Evolutionary conservation across 139 green algal genomes (phyloP).

Genomic region (Tetraselmis chui): DNA sequence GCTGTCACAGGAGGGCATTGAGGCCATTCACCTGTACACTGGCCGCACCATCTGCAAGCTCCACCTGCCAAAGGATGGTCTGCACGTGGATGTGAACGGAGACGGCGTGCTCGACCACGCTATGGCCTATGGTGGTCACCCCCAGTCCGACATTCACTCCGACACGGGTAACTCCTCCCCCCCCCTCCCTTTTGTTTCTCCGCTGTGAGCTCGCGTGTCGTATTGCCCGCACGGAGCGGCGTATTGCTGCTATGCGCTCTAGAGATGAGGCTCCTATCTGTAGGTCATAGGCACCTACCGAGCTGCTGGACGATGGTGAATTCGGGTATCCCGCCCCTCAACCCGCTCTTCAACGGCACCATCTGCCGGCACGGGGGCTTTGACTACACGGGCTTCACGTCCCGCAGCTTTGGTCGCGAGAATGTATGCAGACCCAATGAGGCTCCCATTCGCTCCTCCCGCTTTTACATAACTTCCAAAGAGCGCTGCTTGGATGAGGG

Average conservation of each 20-base stretch:
- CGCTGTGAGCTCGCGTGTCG: too few species aligned
- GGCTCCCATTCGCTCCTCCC: too few species aligned
- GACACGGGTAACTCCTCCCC: background rate
- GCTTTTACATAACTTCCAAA: too few species aligned
- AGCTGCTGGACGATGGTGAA: conserved; percentile 38
- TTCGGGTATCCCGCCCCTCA: conserved; percentile 62
- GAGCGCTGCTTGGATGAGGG: too few species aligned
- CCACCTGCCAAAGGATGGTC: conserved; percentile 53
- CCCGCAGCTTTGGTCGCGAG: background rate
- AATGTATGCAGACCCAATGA: background rate
- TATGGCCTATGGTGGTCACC: conserved; percentile 20
- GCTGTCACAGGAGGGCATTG: conserved; percentile 76
- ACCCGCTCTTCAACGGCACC: conserved; percentile 75
- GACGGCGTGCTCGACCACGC: conserved; percentile 94
- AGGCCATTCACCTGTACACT: conserved; percentile 84
- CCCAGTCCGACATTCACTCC: background rate
- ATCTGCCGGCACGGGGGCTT: conserved; percentile 47
- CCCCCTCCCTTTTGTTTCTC: too few species aligned
- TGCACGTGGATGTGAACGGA: conserved; percentile 91
- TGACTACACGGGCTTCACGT: background rate
- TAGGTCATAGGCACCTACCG: conserved; percentile 9
- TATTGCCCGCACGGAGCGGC: too few species aligned
- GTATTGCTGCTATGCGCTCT: too few species aligned
- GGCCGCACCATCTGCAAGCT: conserved; percentile 78
- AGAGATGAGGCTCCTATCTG: too few species aligned